These are phyloP conservation scores for Colletotrichum zoysiae DNA, from an alignment of 2,329 filamentous ascomycete species.

Conservation along the genomic window DNA sequence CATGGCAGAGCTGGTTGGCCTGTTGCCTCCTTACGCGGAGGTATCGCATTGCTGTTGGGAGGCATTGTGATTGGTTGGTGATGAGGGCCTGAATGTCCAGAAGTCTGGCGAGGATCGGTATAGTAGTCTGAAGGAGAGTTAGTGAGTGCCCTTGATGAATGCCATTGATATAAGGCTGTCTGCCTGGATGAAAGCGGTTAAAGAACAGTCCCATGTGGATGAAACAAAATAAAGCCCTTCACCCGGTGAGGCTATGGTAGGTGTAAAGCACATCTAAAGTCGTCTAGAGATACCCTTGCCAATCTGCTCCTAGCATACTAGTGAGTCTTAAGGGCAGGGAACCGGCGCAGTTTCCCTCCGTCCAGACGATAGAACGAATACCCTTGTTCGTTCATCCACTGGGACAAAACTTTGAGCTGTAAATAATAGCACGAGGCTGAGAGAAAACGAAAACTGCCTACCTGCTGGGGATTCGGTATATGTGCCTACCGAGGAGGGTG, in stretches of 20 bases:
- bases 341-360: not conserved
- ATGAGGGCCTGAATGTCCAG: slow-evolving; percentile 2
- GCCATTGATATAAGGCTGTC: slow-evolving; percentile 27
- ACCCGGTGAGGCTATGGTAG: not conserved
- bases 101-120: not conserved
- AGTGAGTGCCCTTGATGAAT: slow-evolving; percentile 43
- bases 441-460: slow-evolving; percentile 9
- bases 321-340: not conserved
- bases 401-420: not conserved
- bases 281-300: not conserved
- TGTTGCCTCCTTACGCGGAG: slow-evolving; percentile 83
- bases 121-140: slow-evolving; percentile 17
- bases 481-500: slow-evolving; percentile 23
- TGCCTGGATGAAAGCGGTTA: not conserved
- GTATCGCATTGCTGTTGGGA: slow-evolving; percentile 88
- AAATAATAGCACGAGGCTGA: not conserved
- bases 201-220: not conserved
- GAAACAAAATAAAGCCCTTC: not conserved
- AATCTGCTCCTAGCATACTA: not conserved
- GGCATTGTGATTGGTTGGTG: slow-evolving; percentile 71
- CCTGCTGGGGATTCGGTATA: slow-evolving; percentile 12
- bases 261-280: not conserved
- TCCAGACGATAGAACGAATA: too few relatives aligned
- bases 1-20: slow-evolving; percentile 88
- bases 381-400: not conserved